Conservation (phyloP, 1,284 basidiomycete genomes). For the Sporisorium exsertum region DNA sequence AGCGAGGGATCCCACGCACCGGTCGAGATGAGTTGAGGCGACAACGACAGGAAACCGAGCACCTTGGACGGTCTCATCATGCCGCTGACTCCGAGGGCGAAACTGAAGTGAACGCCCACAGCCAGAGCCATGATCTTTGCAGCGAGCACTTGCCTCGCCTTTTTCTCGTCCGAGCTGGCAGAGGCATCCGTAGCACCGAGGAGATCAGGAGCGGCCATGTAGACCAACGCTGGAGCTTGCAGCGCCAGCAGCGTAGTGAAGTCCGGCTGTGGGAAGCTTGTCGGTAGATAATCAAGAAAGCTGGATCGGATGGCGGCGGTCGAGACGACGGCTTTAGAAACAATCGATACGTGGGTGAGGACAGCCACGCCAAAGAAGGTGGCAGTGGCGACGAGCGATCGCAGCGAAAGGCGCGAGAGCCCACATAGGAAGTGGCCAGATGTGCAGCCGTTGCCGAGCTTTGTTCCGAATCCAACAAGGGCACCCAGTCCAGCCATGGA, state of each 20-base stretch:
- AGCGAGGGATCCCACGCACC: slow-evolving; percentile 71
- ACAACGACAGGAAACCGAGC: slow-evolving; percentile 29
- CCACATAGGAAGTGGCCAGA: slow-evolving; percentile 68
- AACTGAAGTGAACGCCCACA: slow-evolving; percentile 61
- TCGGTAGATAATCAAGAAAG: slow-evolving; percentile 21
- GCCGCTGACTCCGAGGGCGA: slow-evolving; percentile 66
- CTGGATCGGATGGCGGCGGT: background rate
- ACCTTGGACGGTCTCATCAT: slow-evolving; percentile 56
- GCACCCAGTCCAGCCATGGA: slow-evolving; percentile 34
- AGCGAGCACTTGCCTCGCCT: slow-evolving; percentile 18
- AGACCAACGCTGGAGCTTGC: slow-evolving; percentile 56
- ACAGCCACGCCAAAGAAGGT: slow-evolving; percentile 66
- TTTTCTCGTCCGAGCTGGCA: background rate
- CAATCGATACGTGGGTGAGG: slow-evolving; percentile 45
- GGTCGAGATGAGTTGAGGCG: slow-evolving; percentile 17
- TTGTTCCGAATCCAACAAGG: slow-evolving; percentile 64
- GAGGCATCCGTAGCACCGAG: slow-evolving; percentile 9
- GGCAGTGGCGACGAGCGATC: slow-evolving; percentile 60
- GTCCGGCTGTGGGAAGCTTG: slow-evolving; percentile 21
- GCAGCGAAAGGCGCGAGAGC: slow-evolving; percentile 58
- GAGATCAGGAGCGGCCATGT: slow-evolving; percentile 15
- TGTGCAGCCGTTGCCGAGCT: slow-evolving; percentile 66
- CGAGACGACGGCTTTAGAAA: background rate
- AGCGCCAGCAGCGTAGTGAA: slow-evolving; percentile 43
- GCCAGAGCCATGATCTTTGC: slow-evolving; percentile 55